Conservation (phyloP, 768 basidiomycete species). For the Suillus brevipes region DNA sequence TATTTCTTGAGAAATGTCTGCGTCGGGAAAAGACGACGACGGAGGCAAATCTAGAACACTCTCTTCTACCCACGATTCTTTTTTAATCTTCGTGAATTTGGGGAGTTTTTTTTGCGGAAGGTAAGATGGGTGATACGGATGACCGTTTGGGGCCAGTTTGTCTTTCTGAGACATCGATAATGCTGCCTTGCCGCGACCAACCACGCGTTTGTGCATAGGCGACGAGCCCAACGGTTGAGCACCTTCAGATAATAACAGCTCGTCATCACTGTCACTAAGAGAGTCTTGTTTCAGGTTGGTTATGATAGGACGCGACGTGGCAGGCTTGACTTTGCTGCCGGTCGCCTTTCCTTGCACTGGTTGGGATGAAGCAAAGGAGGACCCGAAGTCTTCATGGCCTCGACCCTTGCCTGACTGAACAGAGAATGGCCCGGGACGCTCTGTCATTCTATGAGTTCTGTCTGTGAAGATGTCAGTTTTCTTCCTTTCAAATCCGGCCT, state of each 20-base stretch:
- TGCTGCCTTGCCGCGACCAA: constrained; percentile 10
- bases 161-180: not conserved
- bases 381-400: constrained; percentile 26
- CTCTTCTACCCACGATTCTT: constrained; percentile 5
- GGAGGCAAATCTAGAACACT: constrained; percentile 13
- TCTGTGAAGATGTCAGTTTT: constrained; percentile 16
- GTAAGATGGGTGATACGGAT: constrained; percentile 25
- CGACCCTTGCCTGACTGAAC: constrained; percentile 29
- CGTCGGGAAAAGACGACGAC: constrained; percentile 20
- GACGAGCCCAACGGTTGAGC: constrained; percentile 17
- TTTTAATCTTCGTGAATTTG: constrained; percentile 41
- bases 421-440: constrained; percentile 23
- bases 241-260: constrained; percentile 28
- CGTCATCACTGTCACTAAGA: constrained; percentile 30
- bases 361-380: constrained; percentile 16
- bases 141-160: constrained; percentile 19
- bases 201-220: constrained; percentile 13
- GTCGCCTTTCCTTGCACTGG: constrained; percentile 3
- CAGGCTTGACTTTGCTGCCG: constrained; percentile 16
- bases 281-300: not conserved
- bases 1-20: constrained; percentile 24
- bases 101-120: constrained; percentile 20
- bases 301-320: not conserved
- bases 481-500: not conserved
- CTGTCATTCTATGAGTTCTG: constrained; percentile 19